Conservation (phyloP, 306 rosid genomes). For the Medicago truncatula region DNA sequence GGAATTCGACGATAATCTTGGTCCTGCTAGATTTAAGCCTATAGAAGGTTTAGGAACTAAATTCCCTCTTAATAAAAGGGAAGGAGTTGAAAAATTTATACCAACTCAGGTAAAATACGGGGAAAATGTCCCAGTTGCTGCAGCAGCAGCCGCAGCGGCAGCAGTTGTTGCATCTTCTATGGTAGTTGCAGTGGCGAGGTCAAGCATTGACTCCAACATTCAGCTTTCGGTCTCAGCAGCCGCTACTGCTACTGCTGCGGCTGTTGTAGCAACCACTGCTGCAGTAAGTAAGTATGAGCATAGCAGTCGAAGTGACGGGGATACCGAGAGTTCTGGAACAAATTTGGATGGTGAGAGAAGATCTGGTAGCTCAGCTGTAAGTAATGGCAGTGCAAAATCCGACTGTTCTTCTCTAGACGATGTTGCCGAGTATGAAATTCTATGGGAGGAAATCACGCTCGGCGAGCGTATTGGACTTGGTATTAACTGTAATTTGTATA, state of each 20-base stretch:
- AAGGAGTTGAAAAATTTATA: conserved; percentile 9
- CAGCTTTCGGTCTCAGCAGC: conserved; percentile 94
- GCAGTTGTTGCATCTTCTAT: conserved; percentile 95
- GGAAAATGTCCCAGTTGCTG: conserved; percentile 85
- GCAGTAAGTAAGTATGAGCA: conserved; percentile 83
- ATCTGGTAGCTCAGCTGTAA: conserved; percentile 72
- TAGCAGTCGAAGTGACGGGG: conserved; percentile 71
- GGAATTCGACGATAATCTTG: conserved; percentile 47
- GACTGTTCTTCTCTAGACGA: conserved; percentile 74
- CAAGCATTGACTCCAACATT: conserved; percentile 64
- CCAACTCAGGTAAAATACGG: conserved; percentile 61
- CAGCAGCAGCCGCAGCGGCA: conserved; percentile 88
- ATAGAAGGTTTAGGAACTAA: conserved; percentile 69
- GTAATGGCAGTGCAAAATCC: conserved; percentile 78
- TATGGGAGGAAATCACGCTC: conserved; percentile 85
- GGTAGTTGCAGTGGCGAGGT: conserved; percentile 86
- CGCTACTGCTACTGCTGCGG: conserved; percentile 98
- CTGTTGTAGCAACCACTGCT: conserved; percentile 93
- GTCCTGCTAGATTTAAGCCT: conserved; percentile 52
- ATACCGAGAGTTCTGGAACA: conserved; percentile 56
- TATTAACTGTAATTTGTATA: conserved; percentile 55
- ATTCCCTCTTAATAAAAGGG: conserved; percentile 34
- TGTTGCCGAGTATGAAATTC: conserved; percentile 92
- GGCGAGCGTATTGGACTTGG: conserved; percentile 99
- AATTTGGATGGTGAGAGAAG: conserved; percentile 70